Evolutionary conservation across 108 stramenopile genomes (phyloP), one percentile per base, ranked within the genome.

Genomic region (Cylindrotheca closterium): DNA sequence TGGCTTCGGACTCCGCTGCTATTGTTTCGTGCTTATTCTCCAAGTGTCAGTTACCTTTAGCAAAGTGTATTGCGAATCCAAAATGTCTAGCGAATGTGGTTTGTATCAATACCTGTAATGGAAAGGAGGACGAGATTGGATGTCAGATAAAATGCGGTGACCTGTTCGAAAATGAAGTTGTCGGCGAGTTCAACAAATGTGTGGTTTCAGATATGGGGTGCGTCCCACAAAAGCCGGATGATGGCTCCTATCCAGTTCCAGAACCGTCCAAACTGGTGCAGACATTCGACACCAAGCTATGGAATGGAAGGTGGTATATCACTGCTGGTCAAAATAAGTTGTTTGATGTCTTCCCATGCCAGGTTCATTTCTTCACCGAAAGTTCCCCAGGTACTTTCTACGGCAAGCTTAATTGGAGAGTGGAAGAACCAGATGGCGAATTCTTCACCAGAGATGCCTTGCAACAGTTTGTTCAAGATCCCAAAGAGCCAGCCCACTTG

Each of bases 91-190:
- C 96, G 53, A 96, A 98, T 75, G 93, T 98, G 25, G 80, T 92
- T 56, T 98, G 97, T 67, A 91, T 98, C 65, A 94, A 98, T 73
- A 82, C 88, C 3, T 96, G 94, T 75, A 94, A 91, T 56, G 87
- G 86, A 26, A 73, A 74, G 25, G 67, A 74, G 37, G 97, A 98
- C 58, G 96, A 96, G 56, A 83, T 78, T 15, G 94, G 77, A 52
- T 98, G 97, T 60, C 96, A 98, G 73, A 96, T 98, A 67, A 78
- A 93, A 58, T 98, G 97, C 73, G 97, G 97, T 28, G 92, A 98
- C 83, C 52, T 91, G 17, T 96, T 95, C 51, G 97, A 98, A 67
- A 96, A 98, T 63, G 86, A 85, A 21, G 91, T 92, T n/a, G 92
- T 96, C 0, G 97, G 92, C 22, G 92, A 96, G 70, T 98, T 98